Evolutionary conservation across 495 filamentous ascomycete species (phyloP), one percentile per base, ranked within the genome.

Genomic region (Margaritispora aquatica): DNA sequence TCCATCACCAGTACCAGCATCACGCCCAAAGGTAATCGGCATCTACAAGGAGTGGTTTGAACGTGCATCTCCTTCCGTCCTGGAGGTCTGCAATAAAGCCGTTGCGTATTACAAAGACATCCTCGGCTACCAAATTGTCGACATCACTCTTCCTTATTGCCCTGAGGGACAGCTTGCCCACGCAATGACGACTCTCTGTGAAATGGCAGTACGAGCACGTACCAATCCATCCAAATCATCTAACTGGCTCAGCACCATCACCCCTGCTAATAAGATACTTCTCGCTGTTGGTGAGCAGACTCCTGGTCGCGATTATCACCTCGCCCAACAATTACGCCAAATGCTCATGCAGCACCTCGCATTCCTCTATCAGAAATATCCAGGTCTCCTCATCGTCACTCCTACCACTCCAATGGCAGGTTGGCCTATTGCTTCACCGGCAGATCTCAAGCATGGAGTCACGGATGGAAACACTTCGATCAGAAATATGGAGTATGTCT

Each of bases 401-500:
- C 92, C 93, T 0, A 91, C 90, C 17, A 83, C 79, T 5, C 90
- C 93, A 1, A 80, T 85, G 55, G 81, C 85, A 0, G 92, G 93
- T 1, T 95, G 88, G 84, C 59, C 62, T 13, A 78, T 78, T 62
- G 77, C 80, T 1, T 63, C 76, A 0, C 65, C 64, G 2, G 71
- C 63, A 7, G 80, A 80, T 34, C 71, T 89, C 23, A 70, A 72
- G 29, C 79, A 84, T 44, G 93, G 93, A 1, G 73, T 90, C 54
- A 85, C 77, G 17, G 87, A 97, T 70, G 87, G 80, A 0, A 90
- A 91, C 66, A 73, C 68, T 59, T 85, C 82, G 13, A 74, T 96
- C 3, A 74, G 84, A 23, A 92, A 82, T 67, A 96, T 96, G 90
- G 84, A 86, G 73, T 97, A 90, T 73, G 87, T 86, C 26, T 96